Base-by-base conservation (phyloP, 768 basidiomycete genomes). In the Leucogyrophana mollusca region DNA sequence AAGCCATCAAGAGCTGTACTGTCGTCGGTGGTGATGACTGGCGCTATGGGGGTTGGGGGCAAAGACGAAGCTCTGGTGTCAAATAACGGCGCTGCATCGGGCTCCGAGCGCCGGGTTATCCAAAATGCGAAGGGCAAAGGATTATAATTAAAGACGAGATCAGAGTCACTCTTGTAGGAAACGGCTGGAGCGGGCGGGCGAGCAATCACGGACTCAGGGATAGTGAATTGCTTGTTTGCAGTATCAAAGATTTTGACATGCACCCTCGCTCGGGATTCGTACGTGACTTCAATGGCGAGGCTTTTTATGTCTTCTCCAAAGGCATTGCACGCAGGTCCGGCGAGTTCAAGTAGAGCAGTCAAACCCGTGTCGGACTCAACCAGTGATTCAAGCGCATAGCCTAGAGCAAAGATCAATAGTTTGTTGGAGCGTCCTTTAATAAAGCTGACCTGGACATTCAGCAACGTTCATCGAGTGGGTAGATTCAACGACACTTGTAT, bases 51-150 rank as follows among this genome's bases (percentile, higher is more conserved):
- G 4, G 81, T 74, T 4, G 67, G 50, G 0, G 83, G 83, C 14
- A 87, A 68, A 1, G 81, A 83, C 0, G 71, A 57, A 13, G 72
- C 56, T 25, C 85, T 74, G 1, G 85, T 87, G 53, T 87, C 85
- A 51, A 87, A 87, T 10, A 87, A 57, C 34, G 78, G 82, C 16
- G 55, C 49, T 4, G 68, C 74, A 32, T 71, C 59, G 3, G 77
- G 79, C 16, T 76, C 70, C 6, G 77, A 74, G 11, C 78, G 75
- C 21, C 85, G 77, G 3, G 82, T 83, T 46, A 87, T 79, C 85
- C 85, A 87, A 60, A 87, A 87, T 0, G 79, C 78, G 60, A 87
- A 87, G 0, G 86, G 85, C 0, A 69, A 65, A 2, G 73, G 10
- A 4, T 79, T 68, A 51, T 79, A 78, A 56, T 86, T 80, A 69